Base-by-base conservation (phyloP, 2,329 filamentous ascomycete species). In the Pseudocercospora pini-densiflorae region DNA sequence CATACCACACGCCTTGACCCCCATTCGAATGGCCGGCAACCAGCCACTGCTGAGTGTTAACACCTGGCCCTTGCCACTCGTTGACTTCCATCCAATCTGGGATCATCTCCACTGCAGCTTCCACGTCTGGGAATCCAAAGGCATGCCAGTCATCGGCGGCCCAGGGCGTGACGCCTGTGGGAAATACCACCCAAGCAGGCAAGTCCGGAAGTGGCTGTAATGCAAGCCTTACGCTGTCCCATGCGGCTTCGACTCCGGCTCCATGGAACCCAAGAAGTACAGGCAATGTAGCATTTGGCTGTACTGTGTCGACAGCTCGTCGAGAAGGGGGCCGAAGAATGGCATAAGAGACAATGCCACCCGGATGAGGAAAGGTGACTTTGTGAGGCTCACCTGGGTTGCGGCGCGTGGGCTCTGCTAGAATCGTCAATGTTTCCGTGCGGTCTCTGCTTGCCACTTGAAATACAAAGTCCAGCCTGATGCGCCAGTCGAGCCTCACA, bases 71-170 rank as follows among this genome's bases (percentile, higher is more conserved):
- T 55, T 74, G 68, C 87, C 87, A 89, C 2, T 70, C 73, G 31
- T 81, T 76, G 9, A 75, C 69, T 21, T 79, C 62, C n/a, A 85
- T 84, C 86, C 86, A 88, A 21, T 75, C 64, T 16, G 80, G 76
- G 49, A 88, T 82, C 36, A 82, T 80, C 5, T 73, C 71, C 5
- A 87, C 74, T 3, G 85, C 85, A 69, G 84, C 84, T 75, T 87
- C 80, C 29, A 86, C 80, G 74, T 89, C 87, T 21, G 82, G 79
- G 69, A 84, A 83, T 0, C 86, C 86, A 85, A 86, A 88, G 5
- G 78, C 82, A 72, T 88, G 87, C 87, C 87, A 88, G 71, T 88
- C 87, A 74, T 89, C 86, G 24, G 84, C 83, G 70, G 84, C 86
- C 87, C 87, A 88, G 5, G 84, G 76, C 19, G 85, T 88, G 16